Base-by-base conservation (phyloP, 2,329 filamentous ascomycete species). In the Aspergillus clavatus region DNA sequence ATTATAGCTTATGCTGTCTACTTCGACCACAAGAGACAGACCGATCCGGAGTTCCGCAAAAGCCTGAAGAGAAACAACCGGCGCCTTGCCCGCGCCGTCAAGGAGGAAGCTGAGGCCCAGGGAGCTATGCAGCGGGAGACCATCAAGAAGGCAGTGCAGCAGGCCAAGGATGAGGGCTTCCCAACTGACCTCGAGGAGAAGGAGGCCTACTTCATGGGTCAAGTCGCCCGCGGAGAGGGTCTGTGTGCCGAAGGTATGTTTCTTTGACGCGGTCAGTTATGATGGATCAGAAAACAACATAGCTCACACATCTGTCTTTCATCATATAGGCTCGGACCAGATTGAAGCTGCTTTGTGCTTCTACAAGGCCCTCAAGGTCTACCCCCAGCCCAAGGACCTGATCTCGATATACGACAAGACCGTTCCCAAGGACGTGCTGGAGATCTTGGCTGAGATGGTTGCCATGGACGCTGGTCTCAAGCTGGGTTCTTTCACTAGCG, bases 361-460 rank as follows among this genome's bases (percentile, higher is more conserved):
- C 75, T 98, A 97, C 81, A 94, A 90, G 79, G 93, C 90, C 36
- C 81, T 98, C 57, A 98, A 98, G 80, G 93, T 97, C 59, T 98
- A 98, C 74, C 93, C 93, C 42, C 86, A 88, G 61, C 93, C 91
- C 10, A 81, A 84, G 60, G 93, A 97, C 65, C 77, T 98, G 60
- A 96, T 98, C 68, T 81, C 81, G 62, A 95, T 98, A 70, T 98
- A 98, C 72, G 93, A 98, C 72, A 95, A 95, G 81, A 97, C 93
- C 24, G 90, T 97, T 37, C 86, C 91, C 59, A 96, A 96, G 86
- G 90, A 90, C 52, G 87, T 97, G 60, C 83, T 98, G 59, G 91
- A 98, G 70, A 84, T 97, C 60, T 83, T 98, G 52, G 93, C 93
- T 56, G 89, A 96, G 74, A 96, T 98, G 89, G 95, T 98, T 63